Conservation (phyloP, 1,139 yeast species). For the Geotrichum bryndzae region DNA sequence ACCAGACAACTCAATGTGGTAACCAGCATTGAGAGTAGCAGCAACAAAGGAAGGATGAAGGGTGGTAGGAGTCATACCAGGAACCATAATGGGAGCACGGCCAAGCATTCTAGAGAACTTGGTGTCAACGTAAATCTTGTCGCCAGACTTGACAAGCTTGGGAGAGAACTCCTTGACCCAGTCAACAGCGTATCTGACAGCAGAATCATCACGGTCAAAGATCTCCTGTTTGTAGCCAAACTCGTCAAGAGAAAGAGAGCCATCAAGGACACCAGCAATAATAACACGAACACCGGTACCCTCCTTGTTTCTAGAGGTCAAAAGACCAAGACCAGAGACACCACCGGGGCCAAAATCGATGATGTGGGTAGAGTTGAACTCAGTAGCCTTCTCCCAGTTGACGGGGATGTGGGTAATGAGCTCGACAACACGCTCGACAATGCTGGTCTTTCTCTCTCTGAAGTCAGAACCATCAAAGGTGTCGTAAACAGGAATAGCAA, state of each 20-base stretch:
- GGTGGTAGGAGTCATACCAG: constrained; percentile 99
- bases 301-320: constrained; percentile 95
- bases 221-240: constrained; percentile 94
- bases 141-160: constrained; percentile 67
- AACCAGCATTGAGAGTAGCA: constrained; percentile 91
- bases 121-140: constrained; percentile 65
- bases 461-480: constrained; percentile 81
- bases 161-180: constrained; percentile 92
- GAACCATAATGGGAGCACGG: constrained; percentile 93
- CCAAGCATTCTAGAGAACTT: constrained; percentile 89
- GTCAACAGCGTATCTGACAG: constrained; percentile 77
- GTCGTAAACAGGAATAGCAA: constrained; percentile 85
- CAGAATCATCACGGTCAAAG: constrained; percentile 59
- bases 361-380: constrained; percentile 76
- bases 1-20: constrained; percentile 95
- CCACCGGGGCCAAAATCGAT: constrained; percentile 99
- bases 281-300: constrained; percentile 97
- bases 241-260: constrained; percentile 61
- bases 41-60: constrained; percentile 91
- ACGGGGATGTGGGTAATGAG: constrained; percentile 87
- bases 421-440: constrained; percentile 62
- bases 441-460: constrained; percentile 47
- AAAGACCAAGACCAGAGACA: constrained; percentile 88
- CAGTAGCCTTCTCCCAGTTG: constrained; percentile 88
- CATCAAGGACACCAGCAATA: constrained; percentile 85